Percentiles rank a stretch among this genome's conserved stretches.
phyloP scores from a whole-genome alignment of 345 rosid genomes.

The Gossypium rotundifolium region DNA sequence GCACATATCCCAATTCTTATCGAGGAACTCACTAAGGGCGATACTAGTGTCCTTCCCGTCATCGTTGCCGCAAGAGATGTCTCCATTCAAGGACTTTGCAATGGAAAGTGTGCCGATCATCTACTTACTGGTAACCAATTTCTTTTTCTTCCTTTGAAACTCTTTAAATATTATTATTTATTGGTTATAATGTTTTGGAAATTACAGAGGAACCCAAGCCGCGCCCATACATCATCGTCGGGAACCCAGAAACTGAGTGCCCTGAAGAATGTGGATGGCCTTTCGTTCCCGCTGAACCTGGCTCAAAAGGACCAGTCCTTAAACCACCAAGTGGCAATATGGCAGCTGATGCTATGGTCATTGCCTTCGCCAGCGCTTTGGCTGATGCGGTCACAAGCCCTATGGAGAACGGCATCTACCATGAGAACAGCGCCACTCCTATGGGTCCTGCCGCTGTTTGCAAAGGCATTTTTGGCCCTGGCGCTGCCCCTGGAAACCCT shows the following conservation, averaged over 20 bases:
- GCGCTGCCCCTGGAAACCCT: slow-evolving; percentile 42
- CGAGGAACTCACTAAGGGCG: slow-evolving; percentile 20
- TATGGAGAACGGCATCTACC: slow-evolving; percentile 23
- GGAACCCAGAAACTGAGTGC: slow-evolving; percentile 56
- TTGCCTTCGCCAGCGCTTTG: slow-evolving; percentile 51
- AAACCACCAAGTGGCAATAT: slow-evolving; percentile 52
- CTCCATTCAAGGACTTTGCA: slow-evolving; percentile 41
- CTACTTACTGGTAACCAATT: neutral
- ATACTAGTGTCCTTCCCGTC: slow-evolving; percentile 28
- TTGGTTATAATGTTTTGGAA: neutral
- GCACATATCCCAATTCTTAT: slow-evolving; percentile 25
- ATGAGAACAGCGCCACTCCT: neutral
- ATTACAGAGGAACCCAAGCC: slow-evolving; percentile 5
- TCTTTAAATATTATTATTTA: too few species aligned
- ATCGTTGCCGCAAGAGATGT: slow-evolving; percentile 42
- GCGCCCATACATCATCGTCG: slow-evolving; percentile 44
- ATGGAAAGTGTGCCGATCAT: slow-evolving; percentile 42
- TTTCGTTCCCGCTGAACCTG: slow-evolving; percentile 34
- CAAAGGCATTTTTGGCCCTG: slow-evolving; percentile 45
- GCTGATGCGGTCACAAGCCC: slow-evolving; percentile 48
- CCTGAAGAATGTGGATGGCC: slow-evolving; percentile 76
- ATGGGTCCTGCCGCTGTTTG: slow-evolving; percentile 41
- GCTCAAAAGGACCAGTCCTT: slow-evolving; percentile 36
- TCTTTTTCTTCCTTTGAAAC: too few species aligned
- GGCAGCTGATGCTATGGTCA: slow-evolving; percentile 60